These are phyloP conservation scores for Malus hybrid DNA, from an alignment of 331 rosid species.

Conservation along the genomic window DNA sequence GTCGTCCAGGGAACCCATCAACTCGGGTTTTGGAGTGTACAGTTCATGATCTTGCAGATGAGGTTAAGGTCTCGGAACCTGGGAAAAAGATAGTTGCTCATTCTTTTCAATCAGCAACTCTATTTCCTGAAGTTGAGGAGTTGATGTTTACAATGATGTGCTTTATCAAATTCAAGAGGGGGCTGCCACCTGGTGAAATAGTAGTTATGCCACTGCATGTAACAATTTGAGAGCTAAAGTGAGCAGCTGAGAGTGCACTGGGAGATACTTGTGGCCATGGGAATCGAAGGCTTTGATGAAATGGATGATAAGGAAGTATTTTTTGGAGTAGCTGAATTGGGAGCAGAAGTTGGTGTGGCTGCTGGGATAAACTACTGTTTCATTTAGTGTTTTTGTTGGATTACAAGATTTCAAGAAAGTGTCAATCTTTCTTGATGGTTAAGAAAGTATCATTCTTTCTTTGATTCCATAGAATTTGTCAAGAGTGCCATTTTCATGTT, in stretches of 20 bases:
- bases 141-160: constrained; percentile 62
- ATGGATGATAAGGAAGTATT: constrained; percentile 50
- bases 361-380: no score
- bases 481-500: no score
- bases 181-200: constrained; percentile 49
- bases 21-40: no score
- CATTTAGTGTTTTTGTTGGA: no score
- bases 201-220: constrained; percentile 60
- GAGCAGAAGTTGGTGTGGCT: constrained; percentile 39
- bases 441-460: no score
- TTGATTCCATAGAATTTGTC: no score
- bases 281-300: constrained; percentile 30
- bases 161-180: constrained; percentile 32
- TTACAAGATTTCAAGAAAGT: no score
- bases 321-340: constrained; percentile 54
- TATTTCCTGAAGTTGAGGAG: constrained; percentile 25
- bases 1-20: constrained; percentile 44
- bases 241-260: constrained; percentile 53
- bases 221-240: constrained; percentile 62
- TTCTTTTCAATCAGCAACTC: constrained; percentile 19
- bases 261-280: constrained; percentile 67
- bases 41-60: no score
- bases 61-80: constrained; percentile 22
- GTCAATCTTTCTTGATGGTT: no score
- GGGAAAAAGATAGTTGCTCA: constrained; percentile 14